Evolutionary conservation across 805 yeast genomes (phyloP).

Genomic region (Lipomyces starkeyi): DNA sequence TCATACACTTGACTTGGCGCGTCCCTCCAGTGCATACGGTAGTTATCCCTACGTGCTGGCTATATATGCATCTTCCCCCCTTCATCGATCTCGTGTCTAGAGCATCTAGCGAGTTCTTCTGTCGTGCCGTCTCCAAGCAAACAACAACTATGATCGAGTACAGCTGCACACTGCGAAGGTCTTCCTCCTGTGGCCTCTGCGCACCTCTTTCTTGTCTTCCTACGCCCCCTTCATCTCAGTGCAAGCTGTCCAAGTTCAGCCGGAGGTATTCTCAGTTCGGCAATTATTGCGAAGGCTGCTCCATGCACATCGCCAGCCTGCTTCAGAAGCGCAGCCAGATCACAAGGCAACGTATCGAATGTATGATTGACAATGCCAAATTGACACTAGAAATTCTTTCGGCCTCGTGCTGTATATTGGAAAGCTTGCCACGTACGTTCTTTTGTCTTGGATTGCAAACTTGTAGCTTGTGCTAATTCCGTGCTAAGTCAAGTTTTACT

Average conservation of each 20-base stretch:
- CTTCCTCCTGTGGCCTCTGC: background rate
- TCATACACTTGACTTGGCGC: no score
- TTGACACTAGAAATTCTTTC: constrained; percentile 1
- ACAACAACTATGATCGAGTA: background rate
- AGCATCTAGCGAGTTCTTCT: background rate
- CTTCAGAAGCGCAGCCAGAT: constrained; percentile 1
- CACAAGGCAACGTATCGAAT: background rate
- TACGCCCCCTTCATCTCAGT: background rate
- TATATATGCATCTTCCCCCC: background rate
- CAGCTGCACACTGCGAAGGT: background rate
- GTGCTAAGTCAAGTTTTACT: background rate
- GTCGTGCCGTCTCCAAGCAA: background rate
- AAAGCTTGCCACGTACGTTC: background rate
- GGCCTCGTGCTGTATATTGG: constrained; percentile 1
- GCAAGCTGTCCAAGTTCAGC: background rate
- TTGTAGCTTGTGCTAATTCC: background rate
- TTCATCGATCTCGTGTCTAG: background rate
- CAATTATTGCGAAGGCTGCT: constrained; percentile 7
- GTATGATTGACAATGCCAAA: background rate
- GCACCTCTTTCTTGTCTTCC: constrained; percentile 4
- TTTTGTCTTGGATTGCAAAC: background rate
- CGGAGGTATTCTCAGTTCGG: background rate
- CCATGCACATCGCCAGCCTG: constrained; percentile 14
- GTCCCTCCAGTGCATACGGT: no score
- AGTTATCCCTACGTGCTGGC: background rate